Conservation (phyloP, 306 rosid genomes). For the Crotalaria pallida region DNA sequence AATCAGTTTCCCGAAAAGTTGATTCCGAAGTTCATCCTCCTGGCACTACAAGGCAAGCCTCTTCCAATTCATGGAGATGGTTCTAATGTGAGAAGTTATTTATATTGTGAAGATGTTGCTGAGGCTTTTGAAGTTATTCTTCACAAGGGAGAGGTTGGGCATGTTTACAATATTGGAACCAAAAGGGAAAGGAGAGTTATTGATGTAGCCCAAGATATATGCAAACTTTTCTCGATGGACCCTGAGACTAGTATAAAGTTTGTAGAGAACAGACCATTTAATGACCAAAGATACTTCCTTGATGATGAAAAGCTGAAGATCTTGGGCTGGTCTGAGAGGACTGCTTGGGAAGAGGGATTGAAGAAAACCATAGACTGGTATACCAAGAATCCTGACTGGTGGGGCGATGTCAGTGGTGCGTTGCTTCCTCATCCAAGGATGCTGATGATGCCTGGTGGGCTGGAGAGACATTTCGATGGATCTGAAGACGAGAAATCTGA, state of each 20-base stretch:
- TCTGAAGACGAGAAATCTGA: slow-evolving; percentile 55
- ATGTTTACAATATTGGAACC: slow-evolving; percentile 86
- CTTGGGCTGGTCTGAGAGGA: slow-evolving; percentile 88
- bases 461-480: slow-evolving; percentile 62
- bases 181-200: slow-evolving; percentile 85
- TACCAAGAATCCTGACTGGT: slow-evolving; percentile 74
- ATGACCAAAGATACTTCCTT: slow-evolving; percentile 83
- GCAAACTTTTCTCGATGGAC: slow-evolving; percentile 62
- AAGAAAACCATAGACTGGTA: slow-evolving; percentile 91
- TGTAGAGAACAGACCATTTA: slow-evolving; percentile 90
- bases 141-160: slow-evolving; percentile 94
- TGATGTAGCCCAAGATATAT: slow-evolving; percentile 79
- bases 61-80: slow-evolving; percentile 96
- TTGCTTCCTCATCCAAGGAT: slow-evolving; percentile 88
- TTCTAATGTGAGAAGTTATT: slow-evolving; percentile 84
- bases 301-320: slow-evolving; percentile 72
- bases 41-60: slow-evolving; percentile 82
- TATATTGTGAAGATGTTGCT: slow-evolving; percentile 90
- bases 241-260: slow-evolving; percentile 62
- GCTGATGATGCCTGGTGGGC: slow-evolving; percentile 93
- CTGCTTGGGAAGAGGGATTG: slow-evolving; percentile 83
- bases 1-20: slow-evolving; percentile 88
- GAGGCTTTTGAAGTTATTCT: slow-evolving; percentile 92
- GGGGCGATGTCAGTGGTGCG: slow-evolving; percentile 97
- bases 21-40: slow-evolving; percentile 85